Evolutionary conservation across 1,284 basidiomycete species (phyloP).

Genomic region (Polyporus tsugae): DNA sequence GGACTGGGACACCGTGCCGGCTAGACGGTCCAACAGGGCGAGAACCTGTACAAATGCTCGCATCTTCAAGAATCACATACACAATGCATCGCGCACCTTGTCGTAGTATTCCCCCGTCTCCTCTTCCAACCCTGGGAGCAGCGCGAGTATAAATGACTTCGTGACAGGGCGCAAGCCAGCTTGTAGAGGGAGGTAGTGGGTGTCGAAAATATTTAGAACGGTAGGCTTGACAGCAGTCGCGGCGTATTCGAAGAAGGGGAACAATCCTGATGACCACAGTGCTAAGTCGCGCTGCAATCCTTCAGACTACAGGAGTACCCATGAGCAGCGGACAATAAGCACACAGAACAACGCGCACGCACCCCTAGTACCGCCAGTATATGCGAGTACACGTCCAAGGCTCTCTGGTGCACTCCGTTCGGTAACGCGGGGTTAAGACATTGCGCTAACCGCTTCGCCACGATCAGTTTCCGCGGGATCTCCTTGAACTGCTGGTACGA

Average conservation of each 20-base stretch:
- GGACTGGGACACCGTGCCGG: constrained; percentile 80
- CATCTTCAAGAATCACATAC: background rate
- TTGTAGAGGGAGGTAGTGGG: constrained; percentile 90
- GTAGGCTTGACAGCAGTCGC: constrained; percentile 93
- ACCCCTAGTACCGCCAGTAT: constrained; percentile 92
- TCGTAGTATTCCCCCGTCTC: constrained; percentile 98
- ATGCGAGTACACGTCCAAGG: constrained; percentile 94
- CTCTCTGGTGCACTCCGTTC: constrained; percentile 95
- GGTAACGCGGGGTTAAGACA: constrained; percentile 97
- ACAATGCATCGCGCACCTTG: constrained; percentile 59
- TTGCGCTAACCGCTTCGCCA: constrained; percentile 95
- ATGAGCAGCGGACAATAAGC: background rate
- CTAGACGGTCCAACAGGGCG: constrained; percentile 82
- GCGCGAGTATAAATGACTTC: constrained; percentile 92
- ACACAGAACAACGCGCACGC: constrained; percentile 42
- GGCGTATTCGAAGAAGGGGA: constrained; percentile 99
- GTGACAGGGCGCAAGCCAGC: constrained; percentile 86
- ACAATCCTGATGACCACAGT: constrained; percentile 95
- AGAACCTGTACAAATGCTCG: constrained; percentile 87
- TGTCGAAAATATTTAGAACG: constrained; percentile 88
- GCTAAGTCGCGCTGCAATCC: constrained; percentile 89
- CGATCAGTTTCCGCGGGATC: constrained; percentile 94
- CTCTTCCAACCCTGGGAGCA: constrained; percentile 95
- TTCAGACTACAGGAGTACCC: constrained; percentile 67
- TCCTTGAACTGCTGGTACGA: constrained; percentile 92